These are phyloP conservation scores for Hortiboletus campestris DNA, from an alignment of 768 basidiomycete species.

Conservation along the genomic window DNA sequence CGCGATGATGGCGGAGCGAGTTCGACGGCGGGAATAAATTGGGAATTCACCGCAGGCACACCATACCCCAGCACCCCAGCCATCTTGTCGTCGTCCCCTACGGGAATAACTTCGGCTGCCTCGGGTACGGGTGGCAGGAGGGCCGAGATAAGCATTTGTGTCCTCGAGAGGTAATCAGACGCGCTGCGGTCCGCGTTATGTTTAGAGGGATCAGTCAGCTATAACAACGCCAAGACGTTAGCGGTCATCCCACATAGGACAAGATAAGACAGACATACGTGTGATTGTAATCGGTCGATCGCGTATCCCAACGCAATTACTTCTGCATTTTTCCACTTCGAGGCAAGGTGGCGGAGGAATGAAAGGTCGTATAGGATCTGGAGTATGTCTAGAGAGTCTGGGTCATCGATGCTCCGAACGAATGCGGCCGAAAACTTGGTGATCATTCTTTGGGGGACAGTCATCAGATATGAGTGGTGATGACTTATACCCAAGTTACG, in stretches of 20 bases:
- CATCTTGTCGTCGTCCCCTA: slow-evolving; percentile 37
- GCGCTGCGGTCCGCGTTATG: slow-evolving; percentile 28
- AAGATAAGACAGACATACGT: slow-evolving; percentile 25
- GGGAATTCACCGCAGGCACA: slow-evolving; percentile 48
- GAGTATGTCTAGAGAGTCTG: slow-evolving; percentile 24
- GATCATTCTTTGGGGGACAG: slow-evolving; percentile 41
- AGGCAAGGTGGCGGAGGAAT: slow-evolving; percentile 45
- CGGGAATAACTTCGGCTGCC: slow-evolving; percentile 15
- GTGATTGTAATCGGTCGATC: slow-evolving; percentile 23
- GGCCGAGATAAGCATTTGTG: slow-evolving; percentile 60
- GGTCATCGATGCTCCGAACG: slow-evolving; percentile 32
- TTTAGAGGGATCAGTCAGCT: slow-evolving; percentile 15
- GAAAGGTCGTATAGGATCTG: slow-evolving; percentile 46
- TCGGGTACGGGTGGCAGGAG: slow-evolving; percentile 45
- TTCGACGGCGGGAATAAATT: slow-evolving; percentile 58
- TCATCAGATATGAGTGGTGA: slow-evolving; percentile 34
- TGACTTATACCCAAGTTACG: slow-evolving; percentile 54
- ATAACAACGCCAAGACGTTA: slow-evolving; percentile 2
- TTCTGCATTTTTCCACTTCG: slow-evolving; percentile 26
- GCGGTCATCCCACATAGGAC: not conserved
- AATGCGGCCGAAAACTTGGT: slow-evolving; percentile 35
- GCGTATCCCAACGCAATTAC: slow-evolving; percentile 26
- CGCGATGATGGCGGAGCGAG: slow-evolving; percentile 70
- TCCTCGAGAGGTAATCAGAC: slow-evolving; percentile 50
- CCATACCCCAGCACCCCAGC: slow-evolving; percentile 52